Evolutionary conservation across 2,329 filamentous ascomycete species (phyloP).

Genomic region (Apiospora pterosperma): DNA sequence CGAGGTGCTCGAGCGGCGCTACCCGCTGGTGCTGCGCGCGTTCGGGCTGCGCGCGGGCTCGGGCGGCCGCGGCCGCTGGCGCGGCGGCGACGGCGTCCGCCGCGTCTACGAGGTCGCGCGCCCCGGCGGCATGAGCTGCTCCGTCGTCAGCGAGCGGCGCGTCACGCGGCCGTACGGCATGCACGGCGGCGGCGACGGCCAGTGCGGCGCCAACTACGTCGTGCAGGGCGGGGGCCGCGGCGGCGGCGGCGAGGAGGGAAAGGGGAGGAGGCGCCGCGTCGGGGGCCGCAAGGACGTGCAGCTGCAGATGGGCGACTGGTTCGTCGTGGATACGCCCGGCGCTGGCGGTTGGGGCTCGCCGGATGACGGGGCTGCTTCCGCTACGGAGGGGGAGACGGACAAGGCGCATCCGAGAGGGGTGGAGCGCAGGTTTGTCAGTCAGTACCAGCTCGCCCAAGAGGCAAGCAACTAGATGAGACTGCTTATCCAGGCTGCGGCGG

Average conservation of each 20-base stretch:
- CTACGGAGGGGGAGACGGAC: background rate
- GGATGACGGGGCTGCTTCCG: background rate
- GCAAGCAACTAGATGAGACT: conserved; percentile 7
- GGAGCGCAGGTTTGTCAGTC: background rate
- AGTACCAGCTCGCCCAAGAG: conserved; percentile 5
- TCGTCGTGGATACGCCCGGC: conserved; percentile 59
- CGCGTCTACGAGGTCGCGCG: conserved; percentile 71
- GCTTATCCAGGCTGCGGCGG: too few relatives aligned
- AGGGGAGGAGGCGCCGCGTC: conserved; percentile 43
- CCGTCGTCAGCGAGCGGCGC: conserved; percentile 67
- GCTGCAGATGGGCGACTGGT: conserved; percentile 58
- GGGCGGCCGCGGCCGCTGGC: conserved; percentile 56
- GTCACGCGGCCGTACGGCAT: conserved; percentile 71
- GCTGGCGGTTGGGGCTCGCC: conserved; percentile 47
- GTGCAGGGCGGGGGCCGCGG: conserved; percentile 38
- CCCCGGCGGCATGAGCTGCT: conserved; percentile 58
- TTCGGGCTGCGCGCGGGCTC: conserved; percentile 57
- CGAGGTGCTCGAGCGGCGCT: conserved; percentile 67
- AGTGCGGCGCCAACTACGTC: conserved; percentile 68
- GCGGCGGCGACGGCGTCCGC: conserved; percentile 65
- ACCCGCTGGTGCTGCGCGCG: conserved; percentile 63
- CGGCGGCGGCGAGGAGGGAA: too few relatives aligned
- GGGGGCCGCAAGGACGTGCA: conserved; percentile 59
- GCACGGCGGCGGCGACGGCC: conserved; percentile 64
- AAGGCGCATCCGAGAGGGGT: too few relatives aligned